A percentile compares a stretch with the other conserved stretches of the same genome.
These are phyloP conservation scores for Scutellospora calospora DNA, from an alignment of 371 early-diverging fungal genomes.

Conservation along the genomic window DNA sequence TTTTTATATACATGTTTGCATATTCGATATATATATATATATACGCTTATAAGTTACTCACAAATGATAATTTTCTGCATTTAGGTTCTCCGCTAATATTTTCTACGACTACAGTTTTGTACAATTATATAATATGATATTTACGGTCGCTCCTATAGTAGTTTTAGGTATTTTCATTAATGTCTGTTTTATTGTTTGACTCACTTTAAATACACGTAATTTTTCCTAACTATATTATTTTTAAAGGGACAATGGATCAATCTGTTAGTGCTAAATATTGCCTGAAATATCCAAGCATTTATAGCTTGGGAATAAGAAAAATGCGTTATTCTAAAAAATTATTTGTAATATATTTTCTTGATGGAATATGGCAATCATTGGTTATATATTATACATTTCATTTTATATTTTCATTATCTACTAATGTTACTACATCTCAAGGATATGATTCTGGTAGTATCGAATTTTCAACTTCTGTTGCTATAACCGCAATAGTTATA, in stretches of 20 bases:
- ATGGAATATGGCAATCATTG: slow-evolving; percentile 77
- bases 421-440: slow-evolving; percentile 45
- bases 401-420: slow-evolving; percentile 55
- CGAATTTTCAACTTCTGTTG: slow-evolving; percentile 70
- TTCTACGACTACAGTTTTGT: slow-evolving; percentile 90
- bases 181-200: slow-evolving; percentile 33
- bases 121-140: slow-evolving; percentile 82
- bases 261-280: slow-evolving; percentile 65
- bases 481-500: slow-evolving; percentile 67
- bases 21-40: too few relatives aligned
- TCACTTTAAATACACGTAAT: slow-evolving; percentile 29
- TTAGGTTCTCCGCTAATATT: slow-evolving; percentile 80
- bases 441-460: slow-evolving; percentile 58
- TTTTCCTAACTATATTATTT: not conserved
- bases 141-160: slow-evolving; percentile 77
- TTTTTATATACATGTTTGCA: too few relatives aligned
- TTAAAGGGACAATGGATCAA: slow-evolving; percentile 66
- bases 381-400: slow-evolving; percentile 70
- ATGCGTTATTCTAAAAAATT: slow-evolving; percentile 64
- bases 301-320: slow-evolving; percentile 69
- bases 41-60: not conserved
- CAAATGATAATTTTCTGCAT: not conserved
- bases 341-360: slow-evolving; percentile 73
- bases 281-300: slow-evolving; percentile 70
- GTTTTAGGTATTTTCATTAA: slow-evolving; percentile 69